Evolutionary conservation across 139 green algal species (phyloP).

Genomic region (Trebouxia sp.): DNA sequence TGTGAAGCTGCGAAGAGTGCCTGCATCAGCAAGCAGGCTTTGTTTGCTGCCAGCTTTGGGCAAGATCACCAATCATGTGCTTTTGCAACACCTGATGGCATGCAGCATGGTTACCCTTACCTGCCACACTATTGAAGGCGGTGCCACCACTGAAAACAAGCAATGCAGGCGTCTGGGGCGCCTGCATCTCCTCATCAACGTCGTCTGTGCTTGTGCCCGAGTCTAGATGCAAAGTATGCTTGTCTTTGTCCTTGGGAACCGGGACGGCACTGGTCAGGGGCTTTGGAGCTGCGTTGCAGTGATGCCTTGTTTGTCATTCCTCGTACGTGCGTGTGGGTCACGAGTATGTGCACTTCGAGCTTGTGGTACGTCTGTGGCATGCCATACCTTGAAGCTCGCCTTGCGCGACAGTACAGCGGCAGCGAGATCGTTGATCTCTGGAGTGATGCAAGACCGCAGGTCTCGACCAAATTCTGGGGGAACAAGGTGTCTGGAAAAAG

Average conservation of each 20-base stretch:
- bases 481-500: too few relatives aligned
- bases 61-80: neutral
- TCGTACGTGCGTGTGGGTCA: too few relatives aligned
- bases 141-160: slow-evolving; percentile 96
- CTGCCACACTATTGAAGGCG: slow-evolving; percentile 96
- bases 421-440: too few relatives aligned
- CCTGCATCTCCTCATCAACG: slow-evolving; percentile 15
- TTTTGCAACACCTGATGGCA: neutral
- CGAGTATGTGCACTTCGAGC: neutral
- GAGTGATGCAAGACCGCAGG: too few relatives aligned
- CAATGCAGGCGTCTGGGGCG: slow-evolving; percentile 46
- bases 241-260: neutral
- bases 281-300: neutral
- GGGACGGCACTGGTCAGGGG: neutral
- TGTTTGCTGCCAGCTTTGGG: neutral
- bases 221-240: neutral
- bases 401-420: too few relatives aligned
- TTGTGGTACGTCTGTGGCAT: too few relatives aligned
- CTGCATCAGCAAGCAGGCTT: slow-evolving; percentile 36
- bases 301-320: too few relatives aligned
- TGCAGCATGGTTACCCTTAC: too few relatives aligned
- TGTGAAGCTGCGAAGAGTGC: slow-evolving; percentile 73
- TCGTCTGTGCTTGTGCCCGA: neutral
- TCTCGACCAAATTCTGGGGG: too few relatives aligned
- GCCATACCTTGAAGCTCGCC: too few relatives aligned